A percentile compares a stretch with the other conserved stretches of the same genome.
phyloP scores from a whole-genome alignment of 1,284 basidiomycete species.

The Puccinia polysora region DNA sequence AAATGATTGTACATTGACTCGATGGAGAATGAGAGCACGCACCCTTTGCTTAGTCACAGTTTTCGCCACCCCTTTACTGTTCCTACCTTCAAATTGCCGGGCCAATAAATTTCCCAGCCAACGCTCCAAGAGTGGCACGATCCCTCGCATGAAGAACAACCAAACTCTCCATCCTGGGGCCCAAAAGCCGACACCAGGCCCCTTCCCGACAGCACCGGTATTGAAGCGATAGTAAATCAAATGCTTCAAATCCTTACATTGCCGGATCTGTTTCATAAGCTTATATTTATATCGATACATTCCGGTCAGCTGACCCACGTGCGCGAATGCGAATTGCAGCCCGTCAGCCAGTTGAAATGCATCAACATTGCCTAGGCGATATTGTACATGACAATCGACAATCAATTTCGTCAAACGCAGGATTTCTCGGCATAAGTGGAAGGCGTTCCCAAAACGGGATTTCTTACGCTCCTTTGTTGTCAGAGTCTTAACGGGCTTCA shows the following conservation, averaged over 20 bases:
- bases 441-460: slow-evolving; percentile 98
- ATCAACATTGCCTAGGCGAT: slow-evolving; percentile 95
- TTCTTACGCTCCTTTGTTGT: slow-evolving; percentile 99
- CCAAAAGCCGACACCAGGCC: slow-evolving; percentile 99
- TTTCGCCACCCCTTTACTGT: slow-evolving; percentile 72
- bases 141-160: slow-evolving; percentile 99
- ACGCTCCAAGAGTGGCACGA: slow-evolving; percentile 91
- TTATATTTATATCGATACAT: slow-evolving; percentile 99
- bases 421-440: slow-evolving; percentile 94
- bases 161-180: slow-evolving; percentile 99
- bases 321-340: slow-evolving; percentile 94
- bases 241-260: slow-evolving; percentile 99
- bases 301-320: slow-evolving; percentile 95
- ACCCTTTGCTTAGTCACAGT: slow-evolving; percentile 99
- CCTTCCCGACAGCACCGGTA: slow-evolving; percentile 97
- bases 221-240: slow-evolving; percentile 98
- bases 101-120: slow-evolving; percentile 98
- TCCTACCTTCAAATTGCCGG: slow-evolving; percentile 92
- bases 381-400: slow-evolving; percentile 97
- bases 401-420: slow-evolving; percentile 95
- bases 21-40: slow-evolving; percentile 52
- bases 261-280: slow-evolving; percentile 98
- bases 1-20: not conserved
- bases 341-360: slow-evolving; percentile 99
- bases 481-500: slow-evolving; percentile 90